Evolutionary conservation across 495 filamentous ascomycete genomes (phyloP).

Genomic region (Aspergillus saccharolyticus): DNA sequence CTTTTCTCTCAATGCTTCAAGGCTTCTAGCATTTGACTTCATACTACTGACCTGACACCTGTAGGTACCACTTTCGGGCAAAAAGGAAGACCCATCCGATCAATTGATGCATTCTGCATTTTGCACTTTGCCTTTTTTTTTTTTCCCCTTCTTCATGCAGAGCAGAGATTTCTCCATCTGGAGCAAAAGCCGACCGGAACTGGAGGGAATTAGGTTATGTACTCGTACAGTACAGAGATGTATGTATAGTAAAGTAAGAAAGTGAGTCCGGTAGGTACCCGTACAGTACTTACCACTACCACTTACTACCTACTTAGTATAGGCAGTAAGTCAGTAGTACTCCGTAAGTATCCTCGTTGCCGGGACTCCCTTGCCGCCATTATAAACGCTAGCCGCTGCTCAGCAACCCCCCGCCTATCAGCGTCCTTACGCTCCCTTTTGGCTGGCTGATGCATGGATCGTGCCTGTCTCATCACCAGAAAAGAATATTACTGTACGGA

Average conservation of each 20-base stretch:
- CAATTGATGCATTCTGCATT: neutral
- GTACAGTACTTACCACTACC: conserved; percentile 4
- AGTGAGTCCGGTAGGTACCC: conserved; percentile 14
- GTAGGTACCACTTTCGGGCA: neutral
- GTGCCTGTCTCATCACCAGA: conserved; percentile 24
- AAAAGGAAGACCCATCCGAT: neutral
- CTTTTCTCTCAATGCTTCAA: neutral
- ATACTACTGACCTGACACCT: neutral
- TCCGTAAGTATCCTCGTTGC: conserved; percentile 29
- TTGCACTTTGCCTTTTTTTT: neutral
- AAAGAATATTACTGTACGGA: too few species aligned
- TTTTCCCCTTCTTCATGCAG: neutral
- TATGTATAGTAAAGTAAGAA: conserved; percentile 10
- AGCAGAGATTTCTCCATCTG: too few species aligned
- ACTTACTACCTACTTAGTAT: neutral
- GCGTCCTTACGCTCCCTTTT: conserved; percentile 20
- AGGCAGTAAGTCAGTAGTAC: neutral
- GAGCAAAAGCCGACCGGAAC: too few species aligned
- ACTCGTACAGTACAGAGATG: conserved; percentile 1
- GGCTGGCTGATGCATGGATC: conserved; percentile 27
- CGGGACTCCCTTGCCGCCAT: conserved; percentile 45
- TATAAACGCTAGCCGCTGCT: conserved; percentile 28
- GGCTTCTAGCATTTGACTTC: neutral
- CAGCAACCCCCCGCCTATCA: conserved; percentile 39
- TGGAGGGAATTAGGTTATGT: neutral